phyloP scores from a whole-genome alignment of 345 rosid species.

The Capsella bursapastoris region DNA sequence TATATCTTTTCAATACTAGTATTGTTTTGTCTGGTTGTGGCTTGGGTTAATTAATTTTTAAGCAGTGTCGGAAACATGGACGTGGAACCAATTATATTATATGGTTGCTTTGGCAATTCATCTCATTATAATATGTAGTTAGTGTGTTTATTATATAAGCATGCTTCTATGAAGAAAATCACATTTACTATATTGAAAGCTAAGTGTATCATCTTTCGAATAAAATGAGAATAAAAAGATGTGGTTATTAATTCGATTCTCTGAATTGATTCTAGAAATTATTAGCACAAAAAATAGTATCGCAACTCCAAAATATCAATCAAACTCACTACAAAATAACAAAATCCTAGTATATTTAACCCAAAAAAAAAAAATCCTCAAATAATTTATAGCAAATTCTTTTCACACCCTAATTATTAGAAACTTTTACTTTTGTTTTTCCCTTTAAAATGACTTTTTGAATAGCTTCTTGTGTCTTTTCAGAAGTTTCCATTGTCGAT shows the following conservation, averaged over 20 bases:
- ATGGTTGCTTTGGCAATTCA: conserved; percentile 32
- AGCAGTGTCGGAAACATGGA: conserved; percentile 36
- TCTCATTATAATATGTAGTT: not conserved
- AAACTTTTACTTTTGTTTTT: not conserved
- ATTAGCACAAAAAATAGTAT: not conserved
- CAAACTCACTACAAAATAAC: not conserved
- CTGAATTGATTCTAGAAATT: not conserved
- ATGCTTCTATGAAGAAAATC: conserved; percentile 13
- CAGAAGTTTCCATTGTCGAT: conserved; percentile 54
- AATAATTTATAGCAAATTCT: conserved; percentile 11
- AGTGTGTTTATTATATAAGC: conserved; percentile 11
- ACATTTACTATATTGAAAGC: not conserved
- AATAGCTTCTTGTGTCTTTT: conserved; percentile 39
- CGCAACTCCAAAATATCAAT: conserved; percentile 14
- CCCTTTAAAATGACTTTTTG: not conserved
- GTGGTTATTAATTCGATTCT: not conserved
- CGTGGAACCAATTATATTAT: conserved; percentile 68
- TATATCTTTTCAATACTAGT: not conserved
- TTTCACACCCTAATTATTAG: conserved; percentile 28
- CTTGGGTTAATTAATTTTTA: conserved; percentile 25
- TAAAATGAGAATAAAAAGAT: not conserved
- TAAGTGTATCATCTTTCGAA: not conserved
- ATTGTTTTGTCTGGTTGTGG: conserved; percentile 29
- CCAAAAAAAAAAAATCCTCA: not conserved
- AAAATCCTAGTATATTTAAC: conserved; percentile 6